Conservation (phyloP, 2,329 filamentous ascomycete species). For the Leptographium lundbergii region DNA sequence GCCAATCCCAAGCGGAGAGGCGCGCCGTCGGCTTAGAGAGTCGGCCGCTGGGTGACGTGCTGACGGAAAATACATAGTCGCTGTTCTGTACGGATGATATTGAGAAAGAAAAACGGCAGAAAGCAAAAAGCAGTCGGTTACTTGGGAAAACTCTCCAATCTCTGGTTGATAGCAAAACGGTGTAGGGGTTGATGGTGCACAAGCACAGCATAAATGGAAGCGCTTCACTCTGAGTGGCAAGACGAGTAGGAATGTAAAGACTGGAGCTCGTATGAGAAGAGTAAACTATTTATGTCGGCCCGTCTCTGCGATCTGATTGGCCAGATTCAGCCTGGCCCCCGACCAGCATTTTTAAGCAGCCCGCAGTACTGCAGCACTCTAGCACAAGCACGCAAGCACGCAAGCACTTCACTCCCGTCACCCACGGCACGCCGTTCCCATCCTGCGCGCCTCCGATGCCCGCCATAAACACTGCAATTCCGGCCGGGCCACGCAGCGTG, state of each 20-base stretch:
- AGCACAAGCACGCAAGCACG: background rate
- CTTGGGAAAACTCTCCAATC: background rate
- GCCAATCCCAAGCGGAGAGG: constrained; percentile 45
- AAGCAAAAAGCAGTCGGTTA: background rate
- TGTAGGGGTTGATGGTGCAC: background rate
- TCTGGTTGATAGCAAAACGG: background rate
- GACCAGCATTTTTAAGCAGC: background rate
- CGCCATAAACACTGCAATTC: background rate
- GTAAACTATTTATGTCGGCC: too few relatives aligned
- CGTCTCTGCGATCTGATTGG: background rate
- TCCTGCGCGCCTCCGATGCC: background rate
- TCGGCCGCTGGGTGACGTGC: background rate
- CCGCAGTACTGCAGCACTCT: too few relatives aligned
- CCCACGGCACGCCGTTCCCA: too few relatives aligned
- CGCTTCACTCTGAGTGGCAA: background rate
- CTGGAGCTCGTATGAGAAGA: too few relatives aligned
- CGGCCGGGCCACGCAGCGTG: background rate
- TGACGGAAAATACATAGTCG: too few relatives aligned
- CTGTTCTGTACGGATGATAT: background rate
- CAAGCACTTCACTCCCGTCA: background rate
- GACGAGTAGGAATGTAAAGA: too few relatives aligned
- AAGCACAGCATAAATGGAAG: background rate
- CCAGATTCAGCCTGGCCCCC: background rate
- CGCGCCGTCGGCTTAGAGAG: background rate
- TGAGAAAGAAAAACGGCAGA: background rate